Percentiles rank a stretch among this genome's conserved stretches.
These are phyloP conservation scores for Aspergillus quadricinctus DNA, from an alignment of 2,329 filamentous ascomycete genomes.

Conservation along the genomic window DNA sequence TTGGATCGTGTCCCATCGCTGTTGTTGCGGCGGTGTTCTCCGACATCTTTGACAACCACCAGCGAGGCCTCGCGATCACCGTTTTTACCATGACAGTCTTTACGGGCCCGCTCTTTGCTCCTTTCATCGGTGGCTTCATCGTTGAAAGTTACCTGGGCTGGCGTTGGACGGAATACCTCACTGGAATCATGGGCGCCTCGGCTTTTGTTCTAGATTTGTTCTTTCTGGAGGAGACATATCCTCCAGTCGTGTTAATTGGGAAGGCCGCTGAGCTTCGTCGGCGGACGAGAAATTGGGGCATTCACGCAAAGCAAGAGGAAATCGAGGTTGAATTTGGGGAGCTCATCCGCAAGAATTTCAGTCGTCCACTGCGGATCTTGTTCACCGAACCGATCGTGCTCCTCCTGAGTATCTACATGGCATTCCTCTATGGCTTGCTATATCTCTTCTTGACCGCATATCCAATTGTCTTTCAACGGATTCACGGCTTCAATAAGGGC, in stretches of 20 bases:
- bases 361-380: slow-evolving; percentile 35
- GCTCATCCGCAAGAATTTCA: slow-evolving; percentile 44
- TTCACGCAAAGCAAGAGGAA: slow-evolving; percentile 50
- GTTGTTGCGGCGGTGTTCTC: slow-evolving; percentile 53
- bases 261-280: slow-evolving; percentile 50
- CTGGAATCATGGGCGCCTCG: slow-evolving; percentile 47
- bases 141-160: slow-evolving; percentile 47
- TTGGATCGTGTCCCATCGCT: slow-evolving; percentile 50
- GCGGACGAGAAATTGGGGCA: slow-evolving; percentile 52
- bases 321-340: slow-evolving; percentile 46
- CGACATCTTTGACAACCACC: slow-evolving; percentile 51
- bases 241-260: slow-evolving; percentile 47
- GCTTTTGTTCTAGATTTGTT: slow-evolving; percentile 28
- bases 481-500: slow-evolving; percentile 66
- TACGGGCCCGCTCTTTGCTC: slow-evolving; percentile 48
- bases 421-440: slow-evolving; percentile 24
- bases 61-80: slow-evolving; percentile 41
- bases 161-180: slow-evolving; percentile 48
- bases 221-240: slow-evolving; percentile 51
- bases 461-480: slow-evolving; percentile 34
- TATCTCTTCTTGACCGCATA: slow-evolving; percentile 33
- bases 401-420: slow-evolving; percentile 30
- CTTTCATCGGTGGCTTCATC: slow-evolving; percentile 53
- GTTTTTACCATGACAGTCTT: slow-evolving; percentile 51
- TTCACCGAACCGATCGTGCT: slow-evolving; percentile 36